phyloP scores from a whole-genome alignment of 1,284 basidiomycete species.

The Grifola frondosa region DNA sequence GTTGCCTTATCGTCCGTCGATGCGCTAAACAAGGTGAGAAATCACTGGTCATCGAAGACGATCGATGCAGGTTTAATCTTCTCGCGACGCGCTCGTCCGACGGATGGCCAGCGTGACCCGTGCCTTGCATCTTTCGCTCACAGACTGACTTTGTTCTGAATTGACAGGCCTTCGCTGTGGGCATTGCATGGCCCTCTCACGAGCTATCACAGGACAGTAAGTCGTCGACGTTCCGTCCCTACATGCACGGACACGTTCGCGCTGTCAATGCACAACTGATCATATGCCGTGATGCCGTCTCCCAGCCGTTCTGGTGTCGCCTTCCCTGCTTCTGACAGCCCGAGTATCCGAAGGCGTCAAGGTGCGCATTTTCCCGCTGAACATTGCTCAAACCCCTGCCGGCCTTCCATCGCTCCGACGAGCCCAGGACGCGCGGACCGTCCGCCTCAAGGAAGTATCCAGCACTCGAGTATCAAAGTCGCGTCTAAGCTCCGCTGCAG shows the following conservation, averaged over 20 bases:
- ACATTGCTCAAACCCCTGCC: slow-evolving; percentile 38
- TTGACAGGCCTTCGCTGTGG: slow-evolving; percentile 57
- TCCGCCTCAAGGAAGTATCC: slow-evolving; percentile 51
- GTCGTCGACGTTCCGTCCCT: slow-evolving; percentile 6
- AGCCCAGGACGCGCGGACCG: slow-evolving; percentile 47
- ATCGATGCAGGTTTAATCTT: slow-evolving; percentile 18
- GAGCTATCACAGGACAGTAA: slow-evolving; percentile 57
- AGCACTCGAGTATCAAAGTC: slow-evolving; percentile 6
- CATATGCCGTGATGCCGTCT: slow-evolving; percentile 9
- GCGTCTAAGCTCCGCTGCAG: slow-evolving; percentile 15
- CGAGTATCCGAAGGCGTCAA: slow-evolving; percentile 46
- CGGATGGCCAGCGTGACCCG: slow-evolving; percentile 4
- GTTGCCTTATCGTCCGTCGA: slow-evolving; percentile 51
- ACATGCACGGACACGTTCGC: no score
- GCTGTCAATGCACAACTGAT: slow-evolving; percentile 6
- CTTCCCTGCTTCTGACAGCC: slow-evolving; percentile 60
- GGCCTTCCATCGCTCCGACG: slow-evolving; percentile 51
- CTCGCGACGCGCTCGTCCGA: slow-evolving; percentile 2
- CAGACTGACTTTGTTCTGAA: slow-evolving; percentile 13
- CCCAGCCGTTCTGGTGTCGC: slow-evolving; percentile 54
- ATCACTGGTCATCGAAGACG: slow-evolving; percentile 1
- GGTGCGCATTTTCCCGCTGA: slow-evolving; percentile 50
- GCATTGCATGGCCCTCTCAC: slow-evolving; percentile 68
- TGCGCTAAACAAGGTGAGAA: slow-evolving; percentile 20
- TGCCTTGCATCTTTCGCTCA: slow-evolving; percentile 4